phyloP scores from a whole-genome alignment of 352 stramenopile genomes.

The Pythium dissotocum region DNA sequence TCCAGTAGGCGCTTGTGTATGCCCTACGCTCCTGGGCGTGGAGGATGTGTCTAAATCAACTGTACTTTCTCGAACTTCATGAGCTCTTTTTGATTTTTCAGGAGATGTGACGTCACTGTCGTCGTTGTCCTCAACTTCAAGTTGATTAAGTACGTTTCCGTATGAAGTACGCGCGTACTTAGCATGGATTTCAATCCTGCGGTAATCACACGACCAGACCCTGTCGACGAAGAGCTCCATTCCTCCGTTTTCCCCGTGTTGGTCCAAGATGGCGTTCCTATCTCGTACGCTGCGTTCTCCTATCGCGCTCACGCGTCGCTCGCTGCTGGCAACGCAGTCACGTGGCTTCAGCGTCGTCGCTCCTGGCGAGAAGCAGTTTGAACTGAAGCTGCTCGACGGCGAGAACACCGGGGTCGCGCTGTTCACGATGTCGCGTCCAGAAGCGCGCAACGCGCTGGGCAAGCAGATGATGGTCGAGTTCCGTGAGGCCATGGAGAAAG shows the following conservation, averaged over 20 bases:
- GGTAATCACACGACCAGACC: not conserved
- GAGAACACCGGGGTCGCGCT: conserved; percentile 65
- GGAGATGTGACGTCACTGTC: not conserved
- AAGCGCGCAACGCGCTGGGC: conserved; percentile 77
- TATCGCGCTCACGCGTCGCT: not conserved
- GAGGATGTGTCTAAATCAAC: too few species aligned
- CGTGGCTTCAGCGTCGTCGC: conserved; percentile 62
- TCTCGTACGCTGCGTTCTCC: conserved; percentile 1
- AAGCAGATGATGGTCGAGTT: conserved; percentile 79
- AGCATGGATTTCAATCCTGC: not conserved
- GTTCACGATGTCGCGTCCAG: conserved; percentile 66
- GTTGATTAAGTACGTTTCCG: not conserved
- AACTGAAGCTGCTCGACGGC: conserved; percentile 63
- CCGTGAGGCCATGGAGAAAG: conserved; percentile 15
- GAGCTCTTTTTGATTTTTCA: not conserved
- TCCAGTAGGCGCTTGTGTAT: conserved; percentile 3
- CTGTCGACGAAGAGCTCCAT: conserved; percentile 2
- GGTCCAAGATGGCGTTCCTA: conserved; percentile 6
- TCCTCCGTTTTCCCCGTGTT: not conserved
- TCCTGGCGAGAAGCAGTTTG: conserved; percentile 55
- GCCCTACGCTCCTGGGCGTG: not conserved
- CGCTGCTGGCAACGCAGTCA: conserved; percentile 55
- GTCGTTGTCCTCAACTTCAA: not conserved
- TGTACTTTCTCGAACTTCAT: not conserved
- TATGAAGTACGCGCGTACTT: not conserved